Evolutionary conservation across 768 basidiomycete genomes (phyloP), one percentile per base, ranked within the genome.

Genomic region (Pisolithus tinctorius): DNA sequence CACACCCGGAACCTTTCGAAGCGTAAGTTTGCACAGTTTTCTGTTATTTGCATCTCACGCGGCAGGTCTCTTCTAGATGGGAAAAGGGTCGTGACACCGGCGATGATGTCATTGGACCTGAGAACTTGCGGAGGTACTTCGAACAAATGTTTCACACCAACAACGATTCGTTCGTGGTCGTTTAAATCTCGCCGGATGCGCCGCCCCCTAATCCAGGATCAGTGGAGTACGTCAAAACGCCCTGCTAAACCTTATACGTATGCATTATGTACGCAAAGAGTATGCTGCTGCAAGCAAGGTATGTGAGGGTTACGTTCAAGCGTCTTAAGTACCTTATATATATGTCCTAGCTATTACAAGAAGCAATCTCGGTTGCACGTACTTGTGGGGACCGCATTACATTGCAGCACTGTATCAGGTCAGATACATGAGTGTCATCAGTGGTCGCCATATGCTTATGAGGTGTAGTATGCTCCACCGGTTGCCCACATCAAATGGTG

Each of bases 141-240:
- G 89, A 92, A 62, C 90, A 92, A 53, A 84, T 81, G 60, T 93
- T 93, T 60, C 84, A 90, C 55, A 82, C 86, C 50, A 77, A 74
- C 31, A 83, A 81, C 55, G 88, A 92, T 64, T 92, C 88, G 88
- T 90, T 53, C 58, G 88, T 74, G 7, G 41, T 25, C 27, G 25
- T 44, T 38, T 4, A 40, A 41, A 41, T 4, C 37, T 38, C 17
- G n/a, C 26, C n/a, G 27, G 46, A 17, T 25, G 38, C 57, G 34
- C 4, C 14, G 36, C 23, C 31, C 44, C 39, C 23, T 52, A 11
- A 50, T 51, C 39, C 36, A 46, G 40, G 48, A 46, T 26, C 58
- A 92, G 88, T 16, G 86, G 86, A 5, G 66, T 87, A 51, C 85
- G 89, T 46, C 89, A 91, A 54, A 85, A 88, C 62, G 87, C 88